Percentiles rank a stretch among this genome's conserved stretches.
Conservation (phyloP, 371 early-diverging fungal genomes). For the Mortierella sp. region DNA sequence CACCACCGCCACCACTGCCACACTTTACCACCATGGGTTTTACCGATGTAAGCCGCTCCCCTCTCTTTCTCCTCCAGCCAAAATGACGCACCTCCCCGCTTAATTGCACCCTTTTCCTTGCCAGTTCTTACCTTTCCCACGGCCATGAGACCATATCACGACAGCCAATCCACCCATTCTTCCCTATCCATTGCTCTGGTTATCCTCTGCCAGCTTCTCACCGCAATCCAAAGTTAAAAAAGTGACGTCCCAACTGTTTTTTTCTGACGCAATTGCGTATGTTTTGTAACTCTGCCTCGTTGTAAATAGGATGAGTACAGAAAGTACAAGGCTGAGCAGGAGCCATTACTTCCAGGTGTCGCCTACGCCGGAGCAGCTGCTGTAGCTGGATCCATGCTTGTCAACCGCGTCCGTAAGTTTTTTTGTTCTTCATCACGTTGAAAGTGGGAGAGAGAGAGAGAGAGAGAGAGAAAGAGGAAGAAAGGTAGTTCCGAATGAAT, state of each 20-base stretch:
- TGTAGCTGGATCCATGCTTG: conserved; percentile 35
- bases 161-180: background rate
- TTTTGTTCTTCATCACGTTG: background rate
- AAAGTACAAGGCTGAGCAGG: conserved; percentile 27
- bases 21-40: background rate
- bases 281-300: background rate
- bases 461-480: background rate
- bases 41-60: background rate
- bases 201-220: background rate
- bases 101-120: too few species aligned
- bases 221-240: background rate
- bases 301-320: conserved; percentile 14
- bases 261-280: background rate
- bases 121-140: background rate
- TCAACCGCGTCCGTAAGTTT: conserved; percentile 38
- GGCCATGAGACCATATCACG: background rate
- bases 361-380: conserved; percentile 45
- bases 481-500: too few species aligned
- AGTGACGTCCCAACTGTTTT: background rate
- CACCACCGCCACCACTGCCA: background rate
- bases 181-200: background rate
- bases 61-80: background rate
- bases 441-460: too few species aligned
- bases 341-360: conserved; percentile 38
- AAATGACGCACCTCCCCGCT: too few species aligned